phyloP scores from a whole-genome alignment of 2,329 filamentous ascomycete species.

The Aspergillus sclerotialis region DNA sequence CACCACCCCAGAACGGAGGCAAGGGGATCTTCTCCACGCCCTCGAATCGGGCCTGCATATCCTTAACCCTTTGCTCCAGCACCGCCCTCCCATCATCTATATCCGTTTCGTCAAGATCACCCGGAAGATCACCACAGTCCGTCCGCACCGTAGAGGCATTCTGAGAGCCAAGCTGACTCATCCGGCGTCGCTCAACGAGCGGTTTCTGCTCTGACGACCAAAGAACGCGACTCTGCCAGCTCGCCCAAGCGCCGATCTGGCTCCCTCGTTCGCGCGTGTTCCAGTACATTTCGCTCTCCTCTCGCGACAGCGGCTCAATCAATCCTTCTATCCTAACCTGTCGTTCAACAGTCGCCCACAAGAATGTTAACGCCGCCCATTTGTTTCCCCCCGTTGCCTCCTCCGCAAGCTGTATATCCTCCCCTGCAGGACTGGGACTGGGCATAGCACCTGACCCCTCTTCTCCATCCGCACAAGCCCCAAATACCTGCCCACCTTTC shows the following conservation, averaged over 20 bases:
- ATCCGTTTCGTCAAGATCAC: conserved; percentile 26
- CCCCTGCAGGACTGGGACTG: conserved; percentile 40
- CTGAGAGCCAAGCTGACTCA: conserved; percentile 15
- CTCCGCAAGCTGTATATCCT: conserved; percentile 3
- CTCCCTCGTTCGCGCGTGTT: conserved; percentile 67
- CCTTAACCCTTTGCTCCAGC: conserved; percentile 69
- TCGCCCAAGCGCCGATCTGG: conserved; percentile 88
- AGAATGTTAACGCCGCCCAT: conserved; percentile 78
- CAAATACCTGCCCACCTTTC: conserved; percentile 36
- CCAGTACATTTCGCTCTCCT: conserved; percentile 66
- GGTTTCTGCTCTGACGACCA: conserved; percentile 28
- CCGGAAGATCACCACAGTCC: conserved; percentile 14
- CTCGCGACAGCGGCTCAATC: conserved; percentile 57
- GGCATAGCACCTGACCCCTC: conserved; percentile 51
- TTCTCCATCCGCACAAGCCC: conserved; percentile 9
- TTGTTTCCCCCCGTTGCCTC: conserved; percentile 48
- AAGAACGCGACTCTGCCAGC: conserved; percentile 75
- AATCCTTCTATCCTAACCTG: conserved; percentile 85
- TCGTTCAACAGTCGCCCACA: conserved; percentile 78
- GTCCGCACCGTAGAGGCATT: conserved; percentile 8
- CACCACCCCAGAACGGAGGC: conserved; percentile 88
- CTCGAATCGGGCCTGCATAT: conserved; percentile 68
- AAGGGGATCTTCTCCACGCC: conserved; percentile 75
- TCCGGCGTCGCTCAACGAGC: conserved; percentile 17
- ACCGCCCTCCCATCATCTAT: conserved; percentile 63